Conservation (phyloP, 371 early-diverging fungal species). For the Fennellomyces sp. region DNA sequence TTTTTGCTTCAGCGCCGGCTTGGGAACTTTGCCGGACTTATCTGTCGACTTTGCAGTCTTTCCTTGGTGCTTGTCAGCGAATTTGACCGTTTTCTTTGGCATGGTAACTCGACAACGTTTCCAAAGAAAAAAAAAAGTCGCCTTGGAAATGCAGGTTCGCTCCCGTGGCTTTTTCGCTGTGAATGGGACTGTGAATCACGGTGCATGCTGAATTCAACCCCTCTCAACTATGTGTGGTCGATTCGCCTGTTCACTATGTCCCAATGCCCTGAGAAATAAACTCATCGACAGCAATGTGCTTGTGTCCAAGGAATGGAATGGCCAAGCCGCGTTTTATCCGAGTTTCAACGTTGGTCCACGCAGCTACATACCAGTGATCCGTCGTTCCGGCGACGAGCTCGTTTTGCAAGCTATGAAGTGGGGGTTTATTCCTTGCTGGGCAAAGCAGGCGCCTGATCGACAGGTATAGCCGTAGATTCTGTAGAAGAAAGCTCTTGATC, state of each 20-base stretch:
- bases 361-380: slow-evolving; percentile 55
- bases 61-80: neutral
- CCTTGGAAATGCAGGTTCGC: too few relatives aligned
- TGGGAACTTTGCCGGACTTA: too few relatives aligned
- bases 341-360: slow-evolving; percentile 69
- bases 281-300: slow-evolving; percentile 36
- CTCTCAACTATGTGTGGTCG: slow-evolving; percentile 59
- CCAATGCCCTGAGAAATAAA: slow-evolving; percentile 30
- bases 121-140: neutral
- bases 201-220: too few relatives aligned
- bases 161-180: too few relatives aligned
- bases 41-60: neutral
- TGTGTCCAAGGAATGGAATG: slow-evolving; percentile 37
- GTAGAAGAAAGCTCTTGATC: neutral
- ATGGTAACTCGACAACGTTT: neutral
- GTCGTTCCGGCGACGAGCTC: slow-evolving; percentile 31
- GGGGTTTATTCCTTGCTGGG: slow-evolving; percentile 68
- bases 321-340: slow-evolving; percentile 40
- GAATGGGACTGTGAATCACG: too few relatives aligned
- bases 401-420: slow-evolving; percentile 62
- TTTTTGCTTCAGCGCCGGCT: neutral
- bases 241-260: slow-evolving; percentile 32
- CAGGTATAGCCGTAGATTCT: slow-evolving; percentile 16
- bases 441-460: slow-evolving; percentile 42
- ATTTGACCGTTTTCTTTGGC: neutral